Conservation (phyloP, 2,329 filamentous ascomycete genomes). For the Pleomassaria siparia region DNA sequence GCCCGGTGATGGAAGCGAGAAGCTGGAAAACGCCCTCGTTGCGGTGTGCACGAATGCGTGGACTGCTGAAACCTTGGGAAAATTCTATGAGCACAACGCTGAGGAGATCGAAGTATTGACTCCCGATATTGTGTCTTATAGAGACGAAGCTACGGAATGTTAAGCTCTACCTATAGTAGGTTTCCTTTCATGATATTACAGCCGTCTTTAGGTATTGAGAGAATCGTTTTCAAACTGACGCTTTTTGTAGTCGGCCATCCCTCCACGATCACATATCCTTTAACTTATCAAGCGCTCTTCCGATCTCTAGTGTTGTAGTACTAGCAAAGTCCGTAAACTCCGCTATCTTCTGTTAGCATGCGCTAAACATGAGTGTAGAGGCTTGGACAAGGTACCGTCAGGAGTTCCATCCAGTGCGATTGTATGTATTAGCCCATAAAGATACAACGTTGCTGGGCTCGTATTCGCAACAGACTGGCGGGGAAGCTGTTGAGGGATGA, state of each 20-base stretch:
- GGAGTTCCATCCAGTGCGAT: constrained; percentile 16
- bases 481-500: constrained; percentile 16
- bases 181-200: background rate
- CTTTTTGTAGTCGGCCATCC: background rate
- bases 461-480: constrained; percentile 12
- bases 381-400: constrained; percentile 12
- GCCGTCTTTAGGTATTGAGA: no score
- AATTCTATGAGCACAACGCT: constrained; percentile 7
- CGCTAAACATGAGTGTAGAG: constrained; percentile 1
- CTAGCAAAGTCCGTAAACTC: constrained; percentile 12
- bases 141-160: background rate
- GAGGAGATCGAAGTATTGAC: background rate
- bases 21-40: constrained; percentile 10
- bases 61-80: constrained; percentile 11
- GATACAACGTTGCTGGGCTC: constrained; percentile 15
- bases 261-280: constrained; percentile 13
- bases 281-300: constrained; percentile 11
- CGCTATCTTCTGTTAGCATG: constrained; percentile 11
- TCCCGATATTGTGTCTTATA: background rate
- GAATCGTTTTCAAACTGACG: background rate
- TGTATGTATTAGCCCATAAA: constrained; percentile 14
- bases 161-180: background rate
- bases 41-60: constrained; percentile 10
- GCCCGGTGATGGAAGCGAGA: background rate
- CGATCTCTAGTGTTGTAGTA: constrained; percentile 11